Evolutionary conservation across 768 basidiomycete genomes (phyloP).

Genomic region (Exsudoporus frostii): DNA sequence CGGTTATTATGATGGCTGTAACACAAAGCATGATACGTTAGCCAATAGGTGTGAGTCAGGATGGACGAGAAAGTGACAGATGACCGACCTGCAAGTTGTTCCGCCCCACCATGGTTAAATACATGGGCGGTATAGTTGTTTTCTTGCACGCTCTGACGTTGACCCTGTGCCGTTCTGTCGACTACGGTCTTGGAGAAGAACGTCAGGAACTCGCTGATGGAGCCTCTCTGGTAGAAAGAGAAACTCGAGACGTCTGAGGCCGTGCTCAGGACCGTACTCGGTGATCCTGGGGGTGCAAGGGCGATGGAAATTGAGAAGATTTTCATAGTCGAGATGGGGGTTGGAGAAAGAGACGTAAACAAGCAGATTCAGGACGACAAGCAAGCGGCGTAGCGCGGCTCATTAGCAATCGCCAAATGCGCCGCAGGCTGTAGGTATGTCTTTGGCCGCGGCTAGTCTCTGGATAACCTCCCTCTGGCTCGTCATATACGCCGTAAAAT

Average conservation of each 20-base stretch:
- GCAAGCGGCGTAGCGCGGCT: background rate
- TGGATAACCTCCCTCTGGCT: slow-evolving; percentile 27
- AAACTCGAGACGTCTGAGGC: slow-evolving; percentile 85
- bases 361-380: background rate
- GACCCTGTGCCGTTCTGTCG: slow-evolving; percentile 81
- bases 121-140: slow-evolving; percentile 91
- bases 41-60: background rate
- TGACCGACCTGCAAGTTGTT: slow-evolving; percentile 74
- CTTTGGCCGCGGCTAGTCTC: slow-evolving; percentile 15
- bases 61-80: background rate
- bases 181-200: slow-evolving; percentile 94
- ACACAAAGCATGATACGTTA: slow-evolving; percentile 5
- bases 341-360: slow-evolving; percentile 10
- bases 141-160: slow-evolving; percentile 93
- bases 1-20: slow-evolving; percentile 86
- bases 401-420: slow-evolving; percentile 4
- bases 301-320: slow-evolving; percentile 78
- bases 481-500: slow-evolving; percentile 24
- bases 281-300: slow-evolving; percentile 60
- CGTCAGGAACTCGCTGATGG: slow-evolving; percentile 86
- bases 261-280: slow-evolving; percentile 60
- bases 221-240: slow-evolving; percentile 89
- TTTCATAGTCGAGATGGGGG: slow-evolving; percentile 60
- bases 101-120: slow-evolving; percentile 85
- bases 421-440: slow-evolving; percentile 13